phyloP scores from a whole-genome alignment of 2,329 filamentous ascomycete genomes.

The Verticillium isaacii region DNA sequence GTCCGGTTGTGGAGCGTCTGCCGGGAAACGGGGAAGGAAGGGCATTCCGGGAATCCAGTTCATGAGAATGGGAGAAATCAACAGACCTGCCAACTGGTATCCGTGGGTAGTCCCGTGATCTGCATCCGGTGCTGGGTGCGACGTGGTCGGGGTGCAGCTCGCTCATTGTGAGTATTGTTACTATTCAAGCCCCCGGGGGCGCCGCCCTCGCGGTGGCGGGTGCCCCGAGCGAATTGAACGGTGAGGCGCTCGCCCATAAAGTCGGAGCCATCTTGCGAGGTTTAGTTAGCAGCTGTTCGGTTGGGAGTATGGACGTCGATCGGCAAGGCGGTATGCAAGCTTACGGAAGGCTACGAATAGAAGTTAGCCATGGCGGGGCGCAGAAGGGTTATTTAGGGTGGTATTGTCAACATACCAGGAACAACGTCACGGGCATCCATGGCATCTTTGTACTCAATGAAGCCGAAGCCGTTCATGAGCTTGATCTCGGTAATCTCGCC shows the following conservation, averaged over 20 bases:
- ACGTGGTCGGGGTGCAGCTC: slow-evolving; percentile 68
- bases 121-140: slow-evolving; percentile 96
- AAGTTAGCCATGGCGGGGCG: slow-evolving; percentile 10
- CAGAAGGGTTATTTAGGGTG: too few relatives aligned
- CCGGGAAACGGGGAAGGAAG: not conserved
- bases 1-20: not conserved
- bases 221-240: slow-evolving; percentile 95
- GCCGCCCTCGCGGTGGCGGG: slow-evolving; percentile 45
- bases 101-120: slow-evolving; percentile 91
- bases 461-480: slow-evolving; percentile 99
- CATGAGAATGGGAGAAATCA: slow-evolving; percentile 49
- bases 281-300: slow-evolving; percentile 14
- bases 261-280: slow-evolving; percentile 77
- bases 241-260: slow-evolving; percentile 98
- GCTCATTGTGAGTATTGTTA: slow-evolving; percentile 33
- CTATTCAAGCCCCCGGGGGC: slow-evolving; percentile 21
- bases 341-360: slow-evolving; percentile 53
- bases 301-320: not conserved
- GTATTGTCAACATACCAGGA: slow-evolving; percentile 64
- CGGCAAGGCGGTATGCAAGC: not conserved
- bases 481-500: slow-evolving; percentile 99
- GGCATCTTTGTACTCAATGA: slow-evolving; percentile 98
- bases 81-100: slow-evolving; percentile 99
- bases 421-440: slow-evolving; percentile 98
- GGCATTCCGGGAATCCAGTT: slow-evolving; percentile 5